A percentile compares a stretch with the other conserved stretches of the same genome.
These are phyloP conservation scores for Xylariomycetidae sp. DNA, from an alignment of 2,329 filamentous ascomycete genomes.

Conservation along the genomic window DNA sequence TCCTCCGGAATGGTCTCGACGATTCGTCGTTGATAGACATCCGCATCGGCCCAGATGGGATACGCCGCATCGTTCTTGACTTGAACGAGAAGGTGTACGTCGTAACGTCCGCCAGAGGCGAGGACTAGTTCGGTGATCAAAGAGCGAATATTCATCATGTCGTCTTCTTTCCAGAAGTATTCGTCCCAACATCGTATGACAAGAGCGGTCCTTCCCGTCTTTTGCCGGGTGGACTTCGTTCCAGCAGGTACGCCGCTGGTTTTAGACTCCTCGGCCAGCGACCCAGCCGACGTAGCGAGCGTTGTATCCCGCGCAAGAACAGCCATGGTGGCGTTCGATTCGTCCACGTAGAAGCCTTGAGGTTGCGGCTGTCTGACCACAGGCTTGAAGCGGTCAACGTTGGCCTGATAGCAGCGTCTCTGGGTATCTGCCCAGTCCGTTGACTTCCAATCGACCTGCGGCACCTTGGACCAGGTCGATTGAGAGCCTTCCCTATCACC, in stretches of 20 bases:
- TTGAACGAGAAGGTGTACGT: slow-evolving; percentile 79
- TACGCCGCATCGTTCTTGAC: slow-evolving; percentile 69
- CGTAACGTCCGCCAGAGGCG: slow-evolving; percentile 78
- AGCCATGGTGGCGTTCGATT: slow-evolving; percentile 23
- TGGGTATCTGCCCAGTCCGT: slow-evolving; percentile 78
- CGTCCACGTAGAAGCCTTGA: slow-evolving; percentile 46
- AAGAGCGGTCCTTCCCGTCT: slow-evolving; percentile 61
- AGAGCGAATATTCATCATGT: slow-evolving; percentile 74
- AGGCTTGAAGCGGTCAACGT: slow-evolving; percentile 61
- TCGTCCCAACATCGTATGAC: slow-evolving; percentile 79
- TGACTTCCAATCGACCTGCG: slow-evolving; percentile 69
- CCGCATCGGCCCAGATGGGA: slow-evolving; percentile 72
- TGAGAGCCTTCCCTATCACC: slow-evolving; percentile 79
- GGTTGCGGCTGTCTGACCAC: slow-evolving; percentile 35
- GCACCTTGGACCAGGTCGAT: slow-evolving; percentile 64
- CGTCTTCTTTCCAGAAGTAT: slow-evolving; percentile 72
- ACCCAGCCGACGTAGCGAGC: slow-evolving; percentile 5
- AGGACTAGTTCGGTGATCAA: slow-evolving; percentile 78
- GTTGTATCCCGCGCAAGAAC: too few species aligned
- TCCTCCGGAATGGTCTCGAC: slow-evolving; percentile 69
- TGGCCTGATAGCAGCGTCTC: slow-evolving; percentile 64
- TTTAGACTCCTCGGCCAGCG: slow-evolving; percentile 11
- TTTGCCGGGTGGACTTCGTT: slow-evolving; percentile 16
- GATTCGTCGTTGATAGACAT: slow-evolving; percentile 61
- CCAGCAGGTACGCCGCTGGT: slow-evolving; percentile 14